A percentile compares a stretch with the other conserved stretches of the same genome.
phyloP scores from a whole-genome alignment of 2,329 filamentous ascomycete genomes.

The Eutypella sp. region DNA sequence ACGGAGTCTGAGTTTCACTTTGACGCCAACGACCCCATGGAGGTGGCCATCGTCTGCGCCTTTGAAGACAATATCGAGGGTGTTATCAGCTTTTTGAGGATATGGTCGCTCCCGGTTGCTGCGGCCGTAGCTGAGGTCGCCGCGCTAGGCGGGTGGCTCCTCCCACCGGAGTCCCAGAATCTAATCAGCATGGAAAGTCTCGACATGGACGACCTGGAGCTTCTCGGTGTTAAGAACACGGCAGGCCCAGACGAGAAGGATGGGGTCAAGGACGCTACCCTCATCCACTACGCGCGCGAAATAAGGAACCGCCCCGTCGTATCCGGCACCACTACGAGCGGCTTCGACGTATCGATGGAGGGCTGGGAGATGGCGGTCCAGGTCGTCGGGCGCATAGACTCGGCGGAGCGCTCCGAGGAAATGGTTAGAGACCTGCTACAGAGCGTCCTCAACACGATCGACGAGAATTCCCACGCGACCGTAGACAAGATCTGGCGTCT shows the following conservation, averaged over 20 bases:
- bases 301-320: conserved; percentile 54
- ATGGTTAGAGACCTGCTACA: conserved; percentile 68
- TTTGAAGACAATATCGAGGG: conserved; percentile 79
- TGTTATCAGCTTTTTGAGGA: conserved; percentile 66
- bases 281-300: conserved; percentile 69
- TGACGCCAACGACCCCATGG: conserved; percentile 68
- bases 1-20: conserved; percentile 68
- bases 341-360: conserved; percentile 45
- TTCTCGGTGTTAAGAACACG: conserved; percentile 62
- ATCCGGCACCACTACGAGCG: conserved; percentile 26
- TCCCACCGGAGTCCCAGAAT: conserved; percentile 48
- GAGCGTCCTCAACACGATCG: conserved; percentile 55
- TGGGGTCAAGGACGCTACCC: conserved; percentile 72
- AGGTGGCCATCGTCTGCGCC: conserved; percentile 75
- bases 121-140: conserved; percentile 78
- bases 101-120: conserved; percentile 77
- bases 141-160: conserved; percentile 78
- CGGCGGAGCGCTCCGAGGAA: conserved; percentile 63
- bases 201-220: conserved; percentile 78
- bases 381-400: conserved; percentile 75
- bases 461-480: conserved; percentile 62
- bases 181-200: conserved; percentile 60
- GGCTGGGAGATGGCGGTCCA: conserved; percentile 90
- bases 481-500: conserved; percentile 80
- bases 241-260: conserved; percentile 53